These are phyloP conservation scores for Parasitella parasitica DNA, from an alignment of 371 early-diverging fungal species.

Conservation along the genomic window DNA sequence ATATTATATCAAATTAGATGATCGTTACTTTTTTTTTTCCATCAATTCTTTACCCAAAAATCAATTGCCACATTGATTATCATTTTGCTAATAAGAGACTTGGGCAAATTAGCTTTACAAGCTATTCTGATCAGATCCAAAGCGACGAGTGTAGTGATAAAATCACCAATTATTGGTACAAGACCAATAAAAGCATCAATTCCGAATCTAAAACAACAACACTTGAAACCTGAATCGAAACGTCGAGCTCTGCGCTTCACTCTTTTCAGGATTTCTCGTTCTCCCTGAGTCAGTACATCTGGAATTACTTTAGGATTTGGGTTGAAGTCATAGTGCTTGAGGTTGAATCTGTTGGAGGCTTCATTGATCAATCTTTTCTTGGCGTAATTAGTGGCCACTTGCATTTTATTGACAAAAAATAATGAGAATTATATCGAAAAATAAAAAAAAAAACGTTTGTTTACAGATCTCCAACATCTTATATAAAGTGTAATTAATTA, in stretches of 20 bases:
- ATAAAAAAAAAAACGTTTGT: not conserved
- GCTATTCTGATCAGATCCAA: conserved; percentile 39
- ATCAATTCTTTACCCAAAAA: conserved; percentile 33
- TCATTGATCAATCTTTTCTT: conserved; percentile 12
- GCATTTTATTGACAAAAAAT: conserved; percentile 1
- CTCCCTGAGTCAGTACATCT: conserved; percentile 32
- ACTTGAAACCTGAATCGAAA: conserved; percentile 42
- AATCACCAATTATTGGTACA: conserved; percentile 52
- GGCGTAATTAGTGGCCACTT: conserved; percentile 13
- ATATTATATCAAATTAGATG: not conserved
- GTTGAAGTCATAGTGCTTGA: conserved; percentile 3
- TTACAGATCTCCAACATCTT: no score
- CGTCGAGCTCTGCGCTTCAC: conserved; percentile 40
- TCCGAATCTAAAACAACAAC: conserved; percentile 46
- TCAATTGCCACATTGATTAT: conserved; percentile 46
- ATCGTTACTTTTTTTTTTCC: not conserved
- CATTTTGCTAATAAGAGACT: conserved; percentile 37
- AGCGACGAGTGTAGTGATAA: conserved; percentile 31
- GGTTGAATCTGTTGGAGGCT: conserved; percentile 1
- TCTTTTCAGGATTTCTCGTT: conserved; percentile 27
- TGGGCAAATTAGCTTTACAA: conserved; percentile 39
- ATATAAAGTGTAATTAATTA: no score
- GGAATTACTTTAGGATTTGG: conserved; percentile 27
- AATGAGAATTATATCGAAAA: not conserved
- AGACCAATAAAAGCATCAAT: conserved; percentile 51